These are phyloP conservation scores for Fulvia fulva DNA, from an alignment of 2,329 filamentous ascomycete genomes.

Conservation along the genomic window DNA sequence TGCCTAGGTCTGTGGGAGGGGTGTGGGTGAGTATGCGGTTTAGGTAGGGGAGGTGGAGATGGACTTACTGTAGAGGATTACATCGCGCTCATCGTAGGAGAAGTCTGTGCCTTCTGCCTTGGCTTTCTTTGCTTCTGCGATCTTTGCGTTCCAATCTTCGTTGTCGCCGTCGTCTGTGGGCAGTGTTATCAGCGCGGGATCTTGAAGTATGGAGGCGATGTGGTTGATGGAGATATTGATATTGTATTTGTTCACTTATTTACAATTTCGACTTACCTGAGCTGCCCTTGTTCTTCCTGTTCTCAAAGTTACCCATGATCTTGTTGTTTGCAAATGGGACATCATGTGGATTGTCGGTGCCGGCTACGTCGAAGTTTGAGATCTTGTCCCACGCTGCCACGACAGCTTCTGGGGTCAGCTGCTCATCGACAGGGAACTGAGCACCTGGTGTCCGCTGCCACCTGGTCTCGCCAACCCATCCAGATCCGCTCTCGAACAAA, in stretches of 20 bases:
- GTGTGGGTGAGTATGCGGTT: constrained; percentile 19
- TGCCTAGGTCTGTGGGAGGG: constrained; percentile 60
- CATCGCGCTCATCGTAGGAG: constrained; percentile 78
- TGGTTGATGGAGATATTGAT: neutral
- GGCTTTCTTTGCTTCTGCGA: constrained; percentile 69
- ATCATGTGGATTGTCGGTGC: constrained; percentile 81
- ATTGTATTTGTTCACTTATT: neutral
- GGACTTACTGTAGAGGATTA: constrained; percentile 74
- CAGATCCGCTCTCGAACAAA: constrained; percentile 91
- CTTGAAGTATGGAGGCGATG: neutral
- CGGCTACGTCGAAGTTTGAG: constrained; percentile 79
- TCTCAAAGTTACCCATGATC: constrained; percentile 80
- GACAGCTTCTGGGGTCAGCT: constrained; percentile 80
- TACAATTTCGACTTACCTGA: constrained; percentile 5
- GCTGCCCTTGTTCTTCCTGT: constrained; percentile 63
- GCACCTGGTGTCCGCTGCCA: constrained; percentile 91
- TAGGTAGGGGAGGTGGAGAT: neutral
- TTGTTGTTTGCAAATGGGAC: constrained; percentile 72
- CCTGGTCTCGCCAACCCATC: constrained; percentile 86
- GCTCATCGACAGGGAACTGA: constrained; percentile 83
- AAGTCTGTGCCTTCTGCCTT: constrained; percentile 72
- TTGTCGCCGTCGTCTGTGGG: constrained; percentile 17
- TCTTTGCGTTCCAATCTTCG: constrained; percentile 63
- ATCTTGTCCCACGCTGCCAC: constrained; percentile 72
- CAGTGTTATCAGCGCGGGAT: neutral